Evolutionary conservation across 192 early-diverging fungal species (phyloP).

Genomic region (Backusella mclennaniae): DNA sequence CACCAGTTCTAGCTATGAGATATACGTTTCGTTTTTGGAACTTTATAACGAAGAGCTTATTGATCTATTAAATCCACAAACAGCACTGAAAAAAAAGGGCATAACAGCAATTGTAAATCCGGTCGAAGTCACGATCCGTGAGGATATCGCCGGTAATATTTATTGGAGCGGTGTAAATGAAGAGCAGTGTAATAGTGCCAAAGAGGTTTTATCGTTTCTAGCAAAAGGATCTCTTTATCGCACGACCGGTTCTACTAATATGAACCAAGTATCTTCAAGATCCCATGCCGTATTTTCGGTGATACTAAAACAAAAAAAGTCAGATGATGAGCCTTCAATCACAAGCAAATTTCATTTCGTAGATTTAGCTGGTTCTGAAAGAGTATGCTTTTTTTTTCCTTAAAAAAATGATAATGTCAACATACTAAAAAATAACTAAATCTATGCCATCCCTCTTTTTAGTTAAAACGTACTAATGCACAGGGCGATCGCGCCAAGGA

Average conservation of each 20-base stretch:
- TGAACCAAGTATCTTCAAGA: slow-evolving; percentile 91
- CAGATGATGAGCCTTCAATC: slow-evolving; percentile 31
- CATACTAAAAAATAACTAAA: background rate
- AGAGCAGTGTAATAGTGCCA: slow-evolving; percentile 61
- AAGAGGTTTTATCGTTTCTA: slow-evolving; percentile 55
- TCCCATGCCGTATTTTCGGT: slow-evolving; percentile 97
- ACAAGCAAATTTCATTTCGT: slow-evolving; percentile 95
- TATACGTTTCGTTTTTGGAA: slow-evolving; percentile 86
- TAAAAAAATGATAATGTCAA: background rate
- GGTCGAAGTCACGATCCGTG: slow-evolving; percentile 54
- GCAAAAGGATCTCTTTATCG: slow-evolving; percentile 51
- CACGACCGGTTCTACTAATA: slow-evolving; percentile 89
- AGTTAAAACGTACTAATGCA: slow-evolving; percentile 87
- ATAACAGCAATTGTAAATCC: background rate
- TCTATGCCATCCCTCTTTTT: background rate
- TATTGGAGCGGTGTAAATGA: slow-evolving; percentile 83
- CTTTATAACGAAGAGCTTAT: slow-evolving; percentile 95
- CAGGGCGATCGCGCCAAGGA: slow-evolving; percentile 93
- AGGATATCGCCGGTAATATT: slow-evolving; percentile 87
- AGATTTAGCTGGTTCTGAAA: slow-evolving; percentile 95
- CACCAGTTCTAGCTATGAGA: slow-evolving; percentile 39
- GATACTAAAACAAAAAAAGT: slow-evolving; percentile 72
- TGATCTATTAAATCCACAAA: slow-evolving; percentile 68
- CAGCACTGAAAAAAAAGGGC: slow-evolving; percentile 23
- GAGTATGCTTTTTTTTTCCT: slow-evolving; percentile 37